Percentiles rank a stretch among this genome's conserved stretches.
Conservation (phyloP, 2,329 filamentous ascomycete genomes). For the Pseudogymnoascus sp. region DNA sequence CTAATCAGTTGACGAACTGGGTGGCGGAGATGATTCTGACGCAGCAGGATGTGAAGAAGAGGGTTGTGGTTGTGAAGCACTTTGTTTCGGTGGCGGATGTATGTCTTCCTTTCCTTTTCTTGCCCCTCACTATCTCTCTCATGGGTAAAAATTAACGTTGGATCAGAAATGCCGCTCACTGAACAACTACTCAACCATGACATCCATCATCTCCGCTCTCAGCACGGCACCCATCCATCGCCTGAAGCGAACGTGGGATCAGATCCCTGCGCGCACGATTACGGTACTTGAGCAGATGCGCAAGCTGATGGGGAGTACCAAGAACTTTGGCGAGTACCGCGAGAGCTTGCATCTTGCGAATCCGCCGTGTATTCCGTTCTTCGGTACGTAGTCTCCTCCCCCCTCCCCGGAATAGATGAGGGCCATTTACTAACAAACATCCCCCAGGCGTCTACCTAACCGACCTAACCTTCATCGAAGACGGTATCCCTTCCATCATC, state of each 20-base stretch:
- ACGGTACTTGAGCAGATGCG: conserved; percentile 82
- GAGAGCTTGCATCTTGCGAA: conserved; percentile 88
- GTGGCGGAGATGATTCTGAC: conserved; percentile 98
- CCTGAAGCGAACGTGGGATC: conserved; percentile 86
- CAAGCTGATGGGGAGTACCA: conserved; percentile 89
- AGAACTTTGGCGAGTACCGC: conserved; percentile 96
- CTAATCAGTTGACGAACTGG: conserved; percentile 98
- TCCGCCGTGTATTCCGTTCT: conserved; percentile 95
- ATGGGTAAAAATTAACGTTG: conserved; percentile 22
- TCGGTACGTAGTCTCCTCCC: conserved; percentile 53
- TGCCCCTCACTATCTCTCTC: no score
- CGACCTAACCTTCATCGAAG: conserved; percentile 96
- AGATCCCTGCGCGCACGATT: conserved; percentile 79
- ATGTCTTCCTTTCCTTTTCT: conserved; percentile 34
- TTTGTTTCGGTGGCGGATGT: conserved; percentile 95
- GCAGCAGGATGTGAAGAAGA: conserved; percentile 88
- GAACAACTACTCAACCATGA: conserved; percentile 96
- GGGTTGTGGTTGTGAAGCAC: conserved; percentile 96
- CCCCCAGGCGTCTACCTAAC: conserved; percentile 81
- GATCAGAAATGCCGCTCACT: conserved; percentile 78
- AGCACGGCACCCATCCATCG: conserved; percentile 92
- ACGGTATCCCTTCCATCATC: conserved; percentile 91
- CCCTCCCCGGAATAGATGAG: background rate
- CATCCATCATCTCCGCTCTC: conserved; percentile 93
- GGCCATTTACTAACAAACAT: background rate